These are phyloP conservation scores for Fraxinus ornus DNA, from an alignment of 305 asterid species.

Conservation along the genomic window DNA sequence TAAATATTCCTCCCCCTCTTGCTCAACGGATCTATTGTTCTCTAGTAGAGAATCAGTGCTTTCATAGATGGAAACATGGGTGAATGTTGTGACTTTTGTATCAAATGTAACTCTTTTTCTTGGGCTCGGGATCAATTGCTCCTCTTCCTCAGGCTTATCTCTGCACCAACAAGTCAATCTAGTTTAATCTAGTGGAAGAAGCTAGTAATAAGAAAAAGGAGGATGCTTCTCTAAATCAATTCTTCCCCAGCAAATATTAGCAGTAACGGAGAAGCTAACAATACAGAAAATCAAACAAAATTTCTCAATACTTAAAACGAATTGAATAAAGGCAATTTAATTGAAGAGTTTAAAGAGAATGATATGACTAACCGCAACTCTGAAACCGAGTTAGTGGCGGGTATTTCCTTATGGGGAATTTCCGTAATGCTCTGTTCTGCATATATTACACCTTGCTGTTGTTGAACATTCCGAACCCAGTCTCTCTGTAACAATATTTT, in stretches of 20 bases:
- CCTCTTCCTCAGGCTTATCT: constrained; percentile 52
- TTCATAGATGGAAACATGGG: constrained; percentile 52
- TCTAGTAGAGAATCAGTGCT: constrained; percentile 62
- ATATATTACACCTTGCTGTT: constrained; percentile 17
- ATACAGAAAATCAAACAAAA: neutral
- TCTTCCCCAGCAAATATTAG: neutral
- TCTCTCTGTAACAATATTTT: constrained; percentile 29
- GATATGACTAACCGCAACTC: constrained; percentile 48
- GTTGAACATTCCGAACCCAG: constrained; percentile 17
- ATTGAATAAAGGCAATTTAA: neutral
- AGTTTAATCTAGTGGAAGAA: neutral
- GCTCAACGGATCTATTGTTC: constrained; percentile 20
- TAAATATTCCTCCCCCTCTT: constrained; percentile 32
- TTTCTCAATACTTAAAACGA: neutral
- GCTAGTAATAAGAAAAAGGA: neutral
- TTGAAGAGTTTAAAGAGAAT: constrained; percentile 5
- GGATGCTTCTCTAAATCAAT: neutral
- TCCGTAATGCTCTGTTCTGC: constrained; percentile 29
- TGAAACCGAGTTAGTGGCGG: constrained; percentile 28
- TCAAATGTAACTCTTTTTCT: constrained; percentile 74
- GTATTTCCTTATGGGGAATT: constrained; percentile 16
- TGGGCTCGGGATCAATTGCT: constrained; percentile 45
- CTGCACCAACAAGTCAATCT: constrained; percentile 37
- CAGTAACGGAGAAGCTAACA: neutral
- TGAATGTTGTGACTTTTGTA: constrained; percentile 65